Percentiles rank a stretch among this genome's conserved stretches.
These are phyloP conservation scores for Priceomyces medius DNA, from an alignment of 805 yeast species.

Conservation along the genomic window DNA sequence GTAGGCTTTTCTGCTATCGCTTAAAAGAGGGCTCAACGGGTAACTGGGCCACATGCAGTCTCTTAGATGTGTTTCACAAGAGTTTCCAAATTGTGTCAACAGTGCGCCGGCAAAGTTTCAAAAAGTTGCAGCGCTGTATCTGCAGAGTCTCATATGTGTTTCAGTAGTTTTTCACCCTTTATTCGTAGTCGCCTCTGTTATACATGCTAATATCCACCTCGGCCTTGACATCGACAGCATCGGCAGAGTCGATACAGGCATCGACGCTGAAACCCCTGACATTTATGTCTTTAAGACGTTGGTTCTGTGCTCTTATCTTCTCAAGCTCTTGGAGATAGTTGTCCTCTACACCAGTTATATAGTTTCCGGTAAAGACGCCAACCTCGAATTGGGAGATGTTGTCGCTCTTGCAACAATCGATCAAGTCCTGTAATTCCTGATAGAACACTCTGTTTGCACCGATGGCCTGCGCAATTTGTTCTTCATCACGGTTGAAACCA, in stretches of 20 bases:
- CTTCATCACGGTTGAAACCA: slow-evolving; percentile 75
- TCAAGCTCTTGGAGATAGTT: slow-evolving; percentile 80
- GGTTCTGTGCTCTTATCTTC: slow-evolving; percentile 75
- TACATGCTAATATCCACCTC: slow-evolving; percentile 62
- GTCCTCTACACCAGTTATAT: slow-evolving; percentile 92
- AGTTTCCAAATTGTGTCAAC: no score
- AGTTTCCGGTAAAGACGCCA: slow-evolving; percentile 94
- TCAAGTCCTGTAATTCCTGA: slow-evolving; percentile 80
- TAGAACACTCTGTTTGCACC: slow-evolving; percentile 92
- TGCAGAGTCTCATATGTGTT: no score
- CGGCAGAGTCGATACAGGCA: slow-evolving; percentile 42
- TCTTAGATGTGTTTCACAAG: no score
- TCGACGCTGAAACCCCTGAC: slow-evolving; percentile 43
- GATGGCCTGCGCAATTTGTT: slow-evolving; percentile 70
- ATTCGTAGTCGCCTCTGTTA: slow-evolving; percentile 55
- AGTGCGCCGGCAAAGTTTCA: no score
- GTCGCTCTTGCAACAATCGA: slow-evolving; percentile 67
- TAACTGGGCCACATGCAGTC: no score
- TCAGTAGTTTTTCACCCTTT: no score
- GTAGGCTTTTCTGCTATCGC: no score
- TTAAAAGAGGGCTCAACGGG: no score
- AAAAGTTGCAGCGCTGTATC: no score
- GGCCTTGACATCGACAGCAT: slow-evolving; percentile 69
- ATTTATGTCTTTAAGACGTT: slow-evolving; percentile 40
- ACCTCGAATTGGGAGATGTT: slow-evolving; percentile 73